Percentiles rank a stretch among this genome's conserved stretches.
phyloP scores from a whole-genome alignment of 495 filamentous ascomycete genomes.

The Wilcoxina mikolae region DNA sequence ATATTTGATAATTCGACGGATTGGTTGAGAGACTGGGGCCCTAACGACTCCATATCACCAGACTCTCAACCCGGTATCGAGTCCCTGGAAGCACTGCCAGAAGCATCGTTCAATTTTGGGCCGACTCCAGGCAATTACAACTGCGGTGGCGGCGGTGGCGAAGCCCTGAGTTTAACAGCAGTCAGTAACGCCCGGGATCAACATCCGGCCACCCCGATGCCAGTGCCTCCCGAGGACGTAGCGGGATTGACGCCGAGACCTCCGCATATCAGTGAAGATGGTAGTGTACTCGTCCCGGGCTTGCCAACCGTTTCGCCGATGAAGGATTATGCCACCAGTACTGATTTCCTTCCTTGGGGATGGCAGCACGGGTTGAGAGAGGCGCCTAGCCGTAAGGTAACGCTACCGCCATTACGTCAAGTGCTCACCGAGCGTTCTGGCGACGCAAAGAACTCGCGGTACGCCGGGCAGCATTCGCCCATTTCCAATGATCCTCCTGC shows the following conservation, averaged over 20 bases:
- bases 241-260: not conserved
- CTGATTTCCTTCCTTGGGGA: constrained; percentile 27
- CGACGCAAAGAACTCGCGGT: constrained; percentile 5
- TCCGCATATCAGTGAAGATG: not conserved
- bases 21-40: constrained; percentile 27
- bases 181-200: not conserved
- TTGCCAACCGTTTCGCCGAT: constrained; percentile 25
- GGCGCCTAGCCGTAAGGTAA: constrained; percentile 22
- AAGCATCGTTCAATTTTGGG: not conserved
- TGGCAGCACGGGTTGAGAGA: constrained; percentile 18
- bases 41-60: constrained; percentile 8
- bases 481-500: constrained; percentile 1
- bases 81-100: not conserved
- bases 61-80: constrained; percentile 2
- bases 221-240: not conserved
- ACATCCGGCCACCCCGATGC: not conserved
- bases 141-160: not conserved
- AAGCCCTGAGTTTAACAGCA: not conserved
- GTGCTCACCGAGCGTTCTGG: constrained; percentile 11
- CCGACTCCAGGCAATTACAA: not conserved
- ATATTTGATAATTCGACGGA: constrained; percentile 27
- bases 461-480: constrained; percentile 9
- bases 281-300: constrained; percentile 7
- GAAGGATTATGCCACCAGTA: constrained; percentile 20
- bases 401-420: constrained; percentile 25